phyloP scores from a whole-genome alignment of 1,139 yeast species.

The Diutina siamensis region DNA sequence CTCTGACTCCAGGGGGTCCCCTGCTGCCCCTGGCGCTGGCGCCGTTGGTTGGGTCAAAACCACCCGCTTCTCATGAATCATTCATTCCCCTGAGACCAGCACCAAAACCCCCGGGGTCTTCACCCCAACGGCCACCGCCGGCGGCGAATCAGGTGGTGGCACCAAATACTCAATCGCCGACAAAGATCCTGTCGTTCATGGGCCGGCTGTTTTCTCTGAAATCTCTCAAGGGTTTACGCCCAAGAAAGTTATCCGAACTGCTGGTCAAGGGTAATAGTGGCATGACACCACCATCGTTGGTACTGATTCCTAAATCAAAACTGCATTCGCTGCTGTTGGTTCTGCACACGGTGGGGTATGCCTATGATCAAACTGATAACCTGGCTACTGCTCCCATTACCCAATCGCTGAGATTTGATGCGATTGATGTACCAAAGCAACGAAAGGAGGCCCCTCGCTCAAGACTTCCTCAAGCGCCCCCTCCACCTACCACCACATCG shows the following conservation, averaged over 20 bases:
- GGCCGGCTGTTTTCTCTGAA: conserved; percentile 29
- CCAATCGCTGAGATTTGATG: conserved; percentile 20
- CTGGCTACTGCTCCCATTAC: conserved; percentile 32
- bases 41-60: neutral
- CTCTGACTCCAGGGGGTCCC: neutral
- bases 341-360: conserved; percentile 4
- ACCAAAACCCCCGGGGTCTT: conserved; percentile 37
- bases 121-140: neutral
- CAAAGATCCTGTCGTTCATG: conserved; percentile 15
- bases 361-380: conserved; percentile 13
- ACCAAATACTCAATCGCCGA: conserved; percentile 7
- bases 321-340: conserved; percentile 5
- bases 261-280: neutral
- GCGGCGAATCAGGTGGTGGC: neutral
- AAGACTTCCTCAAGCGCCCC: conserved; percentile 19
- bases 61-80: conserved; percentile 6
- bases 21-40: conserved; percentile 2
- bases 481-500: conserved; percentile 7
- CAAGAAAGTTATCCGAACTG: conserved; percentile 2
- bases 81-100: conserved; percentile 62
- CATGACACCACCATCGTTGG: neutral
- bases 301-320: neutral
- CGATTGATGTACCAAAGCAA: conserved; percentile 13
- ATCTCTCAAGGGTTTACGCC: conserved; percentile 21
- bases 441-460: conserved; percentile 18